phyloP scores from a whole-genome alignment of 345 rosid genomes.

The Gossypium arboreum region DNA sequence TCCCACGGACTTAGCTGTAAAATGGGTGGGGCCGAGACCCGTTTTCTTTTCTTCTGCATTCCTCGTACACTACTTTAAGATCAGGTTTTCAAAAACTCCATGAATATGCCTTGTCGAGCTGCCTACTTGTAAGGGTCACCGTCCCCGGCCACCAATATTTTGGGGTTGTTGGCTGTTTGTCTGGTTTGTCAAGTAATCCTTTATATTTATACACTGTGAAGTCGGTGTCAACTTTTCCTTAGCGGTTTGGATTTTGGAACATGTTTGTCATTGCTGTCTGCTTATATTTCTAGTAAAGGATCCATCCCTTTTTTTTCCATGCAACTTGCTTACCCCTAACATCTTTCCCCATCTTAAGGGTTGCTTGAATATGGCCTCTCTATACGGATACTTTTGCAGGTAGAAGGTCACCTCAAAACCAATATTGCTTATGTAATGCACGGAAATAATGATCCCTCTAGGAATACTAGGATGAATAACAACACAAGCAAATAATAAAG shows the following conservation, averaged over 20 bases:
- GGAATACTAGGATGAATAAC: too few species aligned
- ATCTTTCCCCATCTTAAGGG: too few species aligned
- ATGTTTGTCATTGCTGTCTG: background rate
- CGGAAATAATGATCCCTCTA: too few species aligned
- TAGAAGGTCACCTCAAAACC: too few species aligned
- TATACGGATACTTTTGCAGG: too few species aligned
- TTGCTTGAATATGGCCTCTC: too few species aligned
- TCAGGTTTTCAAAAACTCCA: background rate
- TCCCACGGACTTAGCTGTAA: slow-evolving; percentile 1
- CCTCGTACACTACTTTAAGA: background rate
- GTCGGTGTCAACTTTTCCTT: background rate
- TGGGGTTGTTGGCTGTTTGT: background rate
- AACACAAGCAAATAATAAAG: too few species aligned
- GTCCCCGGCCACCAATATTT: background rate
- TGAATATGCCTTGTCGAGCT: background rate
- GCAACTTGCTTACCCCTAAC: too few species aligned
- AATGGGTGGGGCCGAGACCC: background rate
- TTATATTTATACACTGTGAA: background rate
- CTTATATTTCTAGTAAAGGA: background rate
- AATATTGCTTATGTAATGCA: too few species aligned
- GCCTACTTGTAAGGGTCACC: slow-evolving; percentile 7
- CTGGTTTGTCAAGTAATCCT: background rate
- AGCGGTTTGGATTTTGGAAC: background rate
- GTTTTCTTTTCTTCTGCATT: background rate
- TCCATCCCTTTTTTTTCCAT: too few species aligned